A percentile compares a stretch with the other conserved stretches of the same genome.
phyloP scores from a whole-genome alignment of 345 rosid genomes.

The Pugionium cornutum region DNA sequence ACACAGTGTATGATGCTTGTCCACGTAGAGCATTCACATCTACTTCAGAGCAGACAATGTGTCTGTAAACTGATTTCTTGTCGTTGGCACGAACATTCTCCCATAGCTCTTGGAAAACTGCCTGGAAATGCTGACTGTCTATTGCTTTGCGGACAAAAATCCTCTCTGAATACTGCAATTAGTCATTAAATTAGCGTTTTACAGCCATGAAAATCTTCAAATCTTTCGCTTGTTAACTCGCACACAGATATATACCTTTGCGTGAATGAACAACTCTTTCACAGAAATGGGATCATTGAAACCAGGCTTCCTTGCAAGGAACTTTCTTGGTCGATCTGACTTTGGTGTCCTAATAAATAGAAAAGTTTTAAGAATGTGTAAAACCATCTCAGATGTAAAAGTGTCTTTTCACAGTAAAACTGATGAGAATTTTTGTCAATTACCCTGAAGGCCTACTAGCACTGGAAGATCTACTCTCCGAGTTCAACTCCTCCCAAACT shows the following conservation, averaged over 20 bases:
- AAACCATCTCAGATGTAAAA: slow-evolving; percentile 16
- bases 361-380: slow-evolving; percentile 30
- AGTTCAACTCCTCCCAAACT: slow-evolving; percentile 74
- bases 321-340: slow-evolving; percentile 48
- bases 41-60: slow-evolving; percentile 59
- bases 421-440: slow-evolving; percentile 30
- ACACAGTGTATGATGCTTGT: slow-evolving; percentile 52
- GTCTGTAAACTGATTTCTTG: slow-evolving; percentile 67
- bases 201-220: neutral
- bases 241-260: slow-evolving; percentile 51
- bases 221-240: neutral
- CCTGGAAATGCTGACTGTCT: slow-evolving; percentile 47
- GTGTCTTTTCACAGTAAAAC: slow-evolving; percentile 23
- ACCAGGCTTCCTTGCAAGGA: slow-evolving; percentile 58
- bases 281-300: slow-evolving; percentile 57
- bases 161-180: slow-evolving; percentile 65
- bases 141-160: slow-evolving; percentile 49
- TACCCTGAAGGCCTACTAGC: slow-evolving; percentile 52
- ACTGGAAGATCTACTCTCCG: slow-evolving; percentile 41
- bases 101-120: slow-evolving; percentile 57
- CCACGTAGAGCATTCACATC: slow-evolving; percentile 62
- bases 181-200: slow-evolving; percentile 17
- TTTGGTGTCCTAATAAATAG: slow-evolving; percentile 45
- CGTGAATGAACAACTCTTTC: slow-evolving; percentile 79
- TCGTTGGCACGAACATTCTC: slow-evolving; percentile 67